Base-by-base conservation (phyloP, 139 green algal genomes). In the Auxenochlorella pyrenoidosa region DNA sequence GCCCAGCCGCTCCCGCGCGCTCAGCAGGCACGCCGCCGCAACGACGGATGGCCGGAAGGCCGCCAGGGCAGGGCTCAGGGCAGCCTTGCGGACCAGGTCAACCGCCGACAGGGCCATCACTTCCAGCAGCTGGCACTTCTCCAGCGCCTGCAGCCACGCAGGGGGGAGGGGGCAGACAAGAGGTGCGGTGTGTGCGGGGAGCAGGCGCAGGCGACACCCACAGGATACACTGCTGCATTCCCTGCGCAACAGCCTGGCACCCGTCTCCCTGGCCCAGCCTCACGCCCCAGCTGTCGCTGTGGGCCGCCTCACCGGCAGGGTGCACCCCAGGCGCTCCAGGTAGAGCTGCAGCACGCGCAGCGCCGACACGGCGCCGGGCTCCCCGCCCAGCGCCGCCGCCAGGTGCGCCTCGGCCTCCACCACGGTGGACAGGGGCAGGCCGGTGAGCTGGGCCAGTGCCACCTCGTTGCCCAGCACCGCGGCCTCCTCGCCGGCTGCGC, bases 281-380 rank as follows among this genome's bases (percentile, higher is more conserved):
- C n/a, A n/a, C n/a, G n/a, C n/a, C n/a, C n/a, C n/a, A n/a, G 8
- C 47, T 12, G 47, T 12, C 47, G 8, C 47, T 6, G 8, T 12
- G 8, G 12, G 47, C 8, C 30, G 40, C 5, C 75, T 44, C 85
- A 88, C 85, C 85, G 66, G 30, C 59, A 79, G 41, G 70, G 32
- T 75, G 79, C 79, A 88, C 28, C 95, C 95, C 82, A 97, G 90
- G 51, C 95, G 89, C 89, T 97, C 94, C 72, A 97, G 83, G 89
- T 95, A 97, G 34, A 98, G 93, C 89, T 96, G 93, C 47, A 97
- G 89, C 59, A 93, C 88, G 54, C 95, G 90, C 83, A 97, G 90
- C 22, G 91, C 85, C 0, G 90, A 96, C 82, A 98, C 95, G 72
- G 92, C 92, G 71, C 86, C 88, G 1, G 89, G 93, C 87, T 95